Evolutionary conservation across 306 rosid genomes (phyloP).

Genomic region (Prunus campanulata): DNA sequence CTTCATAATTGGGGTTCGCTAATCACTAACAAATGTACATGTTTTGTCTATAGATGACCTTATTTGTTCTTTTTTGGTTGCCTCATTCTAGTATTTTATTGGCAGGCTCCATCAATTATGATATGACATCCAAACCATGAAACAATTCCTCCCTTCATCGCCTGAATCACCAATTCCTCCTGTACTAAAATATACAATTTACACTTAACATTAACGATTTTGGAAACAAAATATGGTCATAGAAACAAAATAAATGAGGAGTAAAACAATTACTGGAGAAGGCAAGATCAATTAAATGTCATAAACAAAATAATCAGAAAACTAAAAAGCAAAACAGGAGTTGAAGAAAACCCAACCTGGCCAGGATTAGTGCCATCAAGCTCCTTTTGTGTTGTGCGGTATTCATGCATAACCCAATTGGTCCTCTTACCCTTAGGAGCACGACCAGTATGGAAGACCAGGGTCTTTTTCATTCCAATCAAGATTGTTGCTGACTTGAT

Average conservation of each 20-base stretch:
- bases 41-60: not conserved
- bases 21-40: not conserved
- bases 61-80: not conserved
- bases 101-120: not conserved
- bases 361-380: constrained; percentile 97
- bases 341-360: constrained; percentile 52
- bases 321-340: not conserved
- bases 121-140: not conserved
- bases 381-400: constrained; percentile 76
- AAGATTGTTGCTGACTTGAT: constrained; percentile 62
- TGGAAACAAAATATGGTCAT: not conserved
- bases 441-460: constrained; percentile 89
- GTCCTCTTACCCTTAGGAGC: constrained; percentile 92
- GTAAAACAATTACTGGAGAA: not conserved
- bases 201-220: not conserved
- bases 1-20: not conserved
- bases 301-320: not conserved
- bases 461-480: constrained; percentile 97
- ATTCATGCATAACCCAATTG: constrained; percentile 97
- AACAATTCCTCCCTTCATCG: not conserved
- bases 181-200: not conserved
- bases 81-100: no score
- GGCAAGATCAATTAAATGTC: not conserved
- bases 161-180: not conserved
- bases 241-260: not conserved